Percentiles rank a stretch among this genome's conserved stretches.
These are phyloP conservation scores for Boletus pseudo-olivaceus DNA, from an alignment of 768 basidiomycete genomes.

Conservation along the genomic window DNA sequence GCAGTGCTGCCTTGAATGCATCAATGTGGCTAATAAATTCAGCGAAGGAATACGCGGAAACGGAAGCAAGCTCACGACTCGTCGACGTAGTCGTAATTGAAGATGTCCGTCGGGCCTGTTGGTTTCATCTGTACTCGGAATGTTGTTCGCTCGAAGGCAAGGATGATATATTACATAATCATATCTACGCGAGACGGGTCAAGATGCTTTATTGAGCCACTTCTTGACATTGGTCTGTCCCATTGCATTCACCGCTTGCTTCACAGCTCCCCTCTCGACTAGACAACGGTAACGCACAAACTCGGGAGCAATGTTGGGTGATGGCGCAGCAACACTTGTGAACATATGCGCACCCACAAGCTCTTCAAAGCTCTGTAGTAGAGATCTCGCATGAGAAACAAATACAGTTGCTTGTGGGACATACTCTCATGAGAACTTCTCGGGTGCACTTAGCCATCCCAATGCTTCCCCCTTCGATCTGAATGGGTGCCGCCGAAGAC, in stretches of 20 bases:
- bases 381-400: slow-evolving; percentile 1
- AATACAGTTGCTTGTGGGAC: slow-evolving; percentile 25
- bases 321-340: slow-evolving; percentile 44
- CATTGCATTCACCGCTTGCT: slow-evolving; percentile 58
- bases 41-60: neutral
- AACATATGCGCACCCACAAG: slow-evolving; percentile 60
- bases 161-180: slow-evolving; percentile 23
- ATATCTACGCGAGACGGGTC: neutral
- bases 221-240: slow-evolving; percentile 73
- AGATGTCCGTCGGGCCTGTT: slow-evolving; percentile 15
- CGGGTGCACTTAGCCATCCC: slow-evolving; percentile 69
- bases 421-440: slow-evolving; percentile 61
- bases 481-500: slow-evolving; percentile 70
- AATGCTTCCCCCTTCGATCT: slow-evolving; percentile 68
- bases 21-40: slow-evolving; percentile 52
- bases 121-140: slow-evolving; percentile 9
- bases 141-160: neutral
- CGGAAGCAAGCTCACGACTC: slow-evolving; percentile 53
- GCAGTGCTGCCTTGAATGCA: slow-evolving; percentile 75
- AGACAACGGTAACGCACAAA: slow-evolving; percentile 74
- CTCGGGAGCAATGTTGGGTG: slow-evolving; percentile 53
- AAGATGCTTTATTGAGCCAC: slow-evolving; percentile 62
- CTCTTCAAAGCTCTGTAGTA: slow-evolving; percentile 68
- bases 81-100: slow-evolving; percentile 61
- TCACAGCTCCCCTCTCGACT: slow-evolving; percentile 62